Conservation (phyloP, 116 monocot genomes). For the Thalassia testudinum region DNA sequence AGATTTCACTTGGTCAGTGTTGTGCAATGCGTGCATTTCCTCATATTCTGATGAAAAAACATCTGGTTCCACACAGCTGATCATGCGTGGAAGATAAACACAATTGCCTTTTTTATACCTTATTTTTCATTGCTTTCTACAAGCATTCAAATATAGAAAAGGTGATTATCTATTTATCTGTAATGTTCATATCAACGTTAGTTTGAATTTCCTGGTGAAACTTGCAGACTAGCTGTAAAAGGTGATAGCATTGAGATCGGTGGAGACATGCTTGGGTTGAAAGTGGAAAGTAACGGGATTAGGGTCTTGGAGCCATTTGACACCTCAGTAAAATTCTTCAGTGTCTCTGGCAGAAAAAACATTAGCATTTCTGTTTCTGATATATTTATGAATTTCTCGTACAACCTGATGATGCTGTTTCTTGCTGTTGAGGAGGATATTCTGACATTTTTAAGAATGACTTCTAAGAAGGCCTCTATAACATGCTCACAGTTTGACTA, state of each 20-base stretch:
- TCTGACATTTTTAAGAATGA: constrained; percentile 81
- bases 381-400: constrained; percentile 91
- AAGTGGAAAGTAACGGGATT: constrained; percentile 89
- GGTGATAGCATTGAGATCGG: constrained; percentile 53
- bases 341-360: constrained; percentile 54
- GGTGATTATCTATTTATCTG: too few relatives aligned
- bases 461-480: constrained; percentile 68
- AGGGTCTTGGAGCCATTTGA: constrained; percentile 91
- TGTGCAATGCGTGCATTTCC: too few relatives aligned
- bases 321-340: constrained; percentile 58
- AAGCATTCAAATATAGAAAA: too few relatives aligned
- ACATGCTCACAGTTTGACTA: constrained; percentile 89
- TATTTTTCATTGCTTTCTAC: too few relatives aligned
- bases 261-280: constrained; percentile 69
- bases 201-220: background rate
- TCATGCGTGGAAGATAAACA: too few relatives aligned
- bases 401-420: constrained; percentile 69
- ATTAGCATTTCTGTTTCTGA: constrained; percentile 61
- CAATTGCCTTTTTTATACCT: too few relatives aligned
- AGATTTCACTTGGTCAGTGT: too few relatives aligned
- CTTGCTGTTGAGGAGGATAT: constrained; percentile 94
- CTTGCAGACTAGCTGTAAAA: constrained; percentile 66
- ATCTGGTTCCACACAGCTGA: too few relatives aligned
- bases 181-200: background rate
- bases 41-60: too few relatives aligned